phyloP scores from a whole-genome alignment of 768 basidiomycete species.

The Megacollybia marginata region DNA sequence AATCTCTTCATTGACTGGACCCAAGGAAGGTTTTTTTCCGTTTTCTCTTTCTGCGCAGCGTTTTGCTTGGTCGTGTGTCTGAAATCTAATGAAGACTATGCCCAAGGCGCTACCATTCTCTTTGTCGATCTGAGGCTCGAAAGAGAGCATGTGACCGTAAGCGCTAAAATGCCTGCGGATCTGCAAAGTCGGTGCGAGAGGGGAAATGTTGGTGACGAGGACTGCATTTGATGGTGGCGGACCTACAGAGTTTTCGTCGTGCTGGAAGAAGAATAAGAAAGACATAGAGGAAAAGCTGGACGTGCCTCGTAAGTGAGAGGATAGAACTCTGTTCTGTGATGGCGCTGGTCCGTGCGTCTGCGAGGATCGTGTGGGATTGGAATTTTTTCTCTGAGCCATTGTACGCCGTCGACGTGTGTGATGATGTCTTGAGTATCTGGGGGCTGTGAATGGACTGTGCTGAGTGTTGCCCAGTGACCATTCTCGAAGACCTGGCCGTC shows the following conservation, averaged over 20 bases:
- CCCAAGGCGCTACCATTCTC: conserved; percentile 79
- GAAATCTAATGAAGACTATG: conserved; percentile 67
- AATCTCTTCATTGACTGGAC: conserved; percentile 52
- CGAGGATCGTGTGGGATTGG: not conserved
- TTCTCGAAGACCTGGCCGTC: conserved; percentile 48
- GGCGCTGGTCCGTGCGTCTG: not conserved
- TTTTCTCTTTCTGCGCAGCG: conserved; percentile 59
- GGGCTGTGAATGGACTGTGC: not conserved
- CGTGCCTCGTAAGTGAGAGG: conserved; percentile 49
- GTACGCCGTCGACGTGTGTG: not conserved
- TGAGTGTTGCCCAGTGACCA: conserved; percentile 14
- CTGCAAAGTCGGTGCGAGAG: conserved; percentile 57
- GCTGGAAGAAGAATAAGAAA: conserved; percentile 33
- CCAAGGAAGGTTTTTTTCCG: conserved; percentile 44
- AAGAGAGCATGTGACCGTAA: conserved; percentile 55
- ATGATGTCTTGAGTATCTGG: not conserved
- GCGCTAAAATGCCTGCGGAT: conserved; percentile 59
- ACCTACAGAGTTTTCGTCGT: conserved; percentile 65
- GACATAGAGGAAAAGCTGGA: not conserved
- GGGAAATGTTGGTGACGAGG: conserved; percentile 63
- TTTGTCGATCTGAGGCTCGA: conserved; percentile 75
- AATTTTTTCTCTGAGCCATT: not conserved
- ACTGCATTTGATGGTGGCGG: conserved; percentile 71
- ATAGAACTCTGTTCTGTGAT: conserved; percentile 24
- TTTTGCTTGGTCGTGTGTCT: conserved; percentile 59